phyloP scores from a whole-genome alignment of 2,329 filamentous ascomycete species.

The Paradendryphiella salina region DNA sequence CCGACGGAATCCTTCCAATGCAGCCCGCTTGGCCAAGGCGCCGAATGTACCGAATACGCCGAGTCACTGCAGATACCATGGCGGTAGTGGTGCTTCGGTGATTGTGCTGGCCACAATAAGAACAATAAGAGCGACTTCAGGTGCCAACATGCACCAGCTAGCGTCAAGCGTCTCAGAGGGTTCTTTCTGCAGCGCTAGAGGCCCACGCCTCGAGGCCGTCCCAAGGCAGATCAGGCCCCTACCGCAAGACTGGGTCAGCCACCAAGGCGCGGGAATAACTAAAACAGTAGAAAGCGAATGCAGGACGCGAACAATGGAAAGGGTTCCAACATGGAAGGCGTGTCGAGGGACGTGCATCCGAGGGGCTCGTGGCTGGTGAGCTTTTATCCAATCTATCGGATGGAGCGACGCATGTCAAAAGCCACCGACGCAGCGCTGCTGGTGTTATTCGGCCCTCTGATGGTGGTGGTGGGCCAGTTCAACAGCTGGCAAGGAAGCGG shows the following conservation, averaged over 20 bases:
- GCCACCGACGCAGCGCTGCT: slow-evolving; percentile 9
- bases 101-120: background rate
- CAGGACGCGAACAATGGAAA: background rate
- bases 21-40: slow-evolving; percentile 9
- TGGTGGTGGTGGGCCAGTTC: slow-evolving; percentile 12
- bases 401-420: slow-evolving; percentile 5
- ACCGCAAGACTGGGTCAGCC: background rate
- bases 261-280: background rate
- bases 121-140: background rate
- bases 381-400: slow-evolving; percentile 13
- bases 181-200: background rate
- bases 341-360: slow-evolving; percentile 10
- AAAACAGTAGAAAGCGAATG: background rate
- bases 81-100: background rate
- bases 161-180: background rate
- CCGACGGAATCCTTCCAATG: slow-evolving; percentile 14
- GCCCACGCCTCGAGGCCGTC: background rate
- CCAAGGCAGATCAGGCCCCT: background rate
- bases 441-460: slow-evolving; percentile 12
- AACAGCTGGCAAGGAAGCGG: slow-evolving; percentile 16
- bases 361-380: slow-evolving; percentile 12
- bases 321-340: slow-evolving; percentile 3
- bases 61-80: background rate
- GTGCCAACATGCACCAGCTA: background rate
- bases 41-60: slow-evolving; percentile 7